These are phyloP conservation scores for Neurospora africana DNA, from an alignment of 495 filamentous ascomycete genomes.

Conservation along the genomic window DNA sequence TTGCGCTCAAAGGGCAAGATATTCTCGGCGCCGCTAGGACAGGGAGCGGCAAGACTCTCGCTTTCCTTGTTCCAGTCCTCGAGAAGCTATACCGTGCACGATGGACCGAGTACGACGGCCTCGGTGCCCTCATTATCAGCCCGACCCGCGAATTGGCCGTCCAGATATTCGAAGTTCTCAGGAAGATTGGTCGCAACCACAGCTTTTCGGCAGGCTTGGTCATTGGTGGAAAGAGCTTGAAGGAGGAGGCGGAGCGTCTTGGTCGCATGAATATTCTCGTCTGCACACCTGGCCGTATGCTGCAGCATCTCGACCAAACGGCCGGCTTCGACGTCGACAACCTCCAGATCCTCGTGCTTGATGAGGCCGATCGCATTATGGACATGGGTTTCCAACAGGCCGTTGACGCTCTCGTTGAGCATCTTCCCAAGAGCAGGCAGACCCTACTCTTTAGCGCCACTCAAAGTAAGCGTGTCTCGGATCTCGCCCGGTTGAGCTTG, in stretches of 20 bases:
- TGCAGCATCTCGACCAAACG: slow-evolving; percentile 95
- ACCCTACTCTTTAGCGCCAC: slow-evolving; percentile 94
- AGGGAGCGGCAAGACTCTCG: slow-evolving; percentile 90
- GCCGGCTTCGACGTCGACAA: slow-evolving; percentile 82
- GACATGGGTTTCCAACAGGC: slow-evolving; percentile 94
- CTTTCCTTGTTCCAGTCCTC: slow-evolving; percentile 84
- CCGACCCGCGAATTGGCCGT: slow-evolving; percentile 92
- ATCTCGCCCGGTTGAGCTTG: slow-evolving; percentile 79
- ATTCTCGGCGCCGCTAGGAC: slow-evolving; percentile 95
- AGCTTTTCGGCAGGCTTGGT: slow-evolving; percentile 86
- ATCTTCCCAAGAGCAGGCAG: slow-evolving; percentile 78
- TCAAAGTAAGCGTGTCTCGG: slow-evolving; percentile 86
- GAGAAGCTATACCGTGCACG: slow-evolving; percentile 87
- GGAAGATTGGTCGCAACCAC: slow-evolving; percentile 83
- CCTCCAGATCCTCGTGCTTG: slow-evolving; percentile 83
- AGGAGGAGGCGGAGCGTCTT: slow-evolving; percentile 78
- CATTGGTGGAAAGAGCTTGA: slow-evolving; percentile 86
- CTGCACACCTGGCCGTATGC: slow-evolving; percentile 86
- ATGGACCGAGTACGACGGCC: slow-evolving; percentile 84
- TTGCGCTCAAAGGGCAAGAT: slow-evolving; percentile 77
- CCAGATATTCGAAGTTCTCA: slow-evolving; percentile 92
- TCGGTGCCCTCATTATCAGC: slow-evolving; percentile 87
- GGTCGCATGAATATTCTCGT: slow-evolving; percentile 96
- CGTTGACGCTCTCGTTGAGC: slow-evolving; percentile 87
- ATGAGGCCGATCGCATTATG: slow-evolving; percentile 94